Conservation (phyloP, 1,139 yeast genomes). For the Pichia terricola region DNA sequence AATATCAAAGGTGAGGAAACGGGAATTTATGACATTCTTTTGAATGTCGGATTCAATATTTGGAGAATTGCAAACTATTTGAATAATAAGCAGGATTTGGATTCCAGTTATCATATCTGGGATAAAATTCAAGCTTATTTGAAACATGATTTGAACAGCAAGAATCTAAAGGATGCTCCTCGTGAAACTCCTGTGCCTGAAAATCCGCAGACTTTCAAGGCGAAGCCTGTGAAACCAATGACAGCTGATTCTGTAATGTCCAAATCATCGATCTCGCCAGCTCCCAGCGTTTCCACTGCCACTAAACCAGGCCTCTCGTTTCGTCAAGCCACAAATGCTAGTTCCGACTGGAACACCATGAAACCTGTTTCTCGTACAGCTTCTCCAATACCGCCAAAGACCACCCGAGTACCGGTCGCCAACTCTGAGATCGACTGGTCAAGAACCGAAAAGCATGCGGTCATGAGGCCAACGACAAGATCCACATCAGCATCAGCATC, state of each 20-base stretch:
- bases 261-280: not conserved
- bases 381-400: not conserved
- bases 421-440: constrained; percentile 10
- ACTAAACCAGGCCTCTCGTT: not conserved
- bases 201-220: not conserved
- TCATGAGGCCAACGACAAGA: constrained; percentile 6
- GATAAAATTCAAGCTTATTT: constrained; percentile 11
- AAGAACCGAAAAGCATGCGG: constrained; percentile 1
- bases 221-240: not conserved
- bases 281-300: not conserved
- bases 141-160: constrained; percentile 12
- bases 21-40: constrained; percentile 21
- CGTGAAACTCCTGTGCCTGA: not conserved
- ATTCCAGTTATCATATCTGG: constrained; percentile 8
- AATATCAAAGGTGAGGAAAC: constrained; percentile 21
- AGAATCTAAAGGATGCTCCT: not conserved
- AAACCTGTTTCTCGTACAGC: not conserved
- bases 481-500: not conserved
- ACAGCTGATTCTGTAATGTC: not conserved
- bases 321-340: not conserved
- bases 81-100: constrained; percentile 10
- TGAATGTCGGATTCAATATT: constrained; percentile 24
- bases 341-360: not conserved
- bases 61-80: constrained; percentile 22
- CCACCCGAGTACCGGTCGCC: not conserved